Base-by-base conservation (phyloP, 139 green algal genomes). In the Raphidocelis subcapitata region DNA sequence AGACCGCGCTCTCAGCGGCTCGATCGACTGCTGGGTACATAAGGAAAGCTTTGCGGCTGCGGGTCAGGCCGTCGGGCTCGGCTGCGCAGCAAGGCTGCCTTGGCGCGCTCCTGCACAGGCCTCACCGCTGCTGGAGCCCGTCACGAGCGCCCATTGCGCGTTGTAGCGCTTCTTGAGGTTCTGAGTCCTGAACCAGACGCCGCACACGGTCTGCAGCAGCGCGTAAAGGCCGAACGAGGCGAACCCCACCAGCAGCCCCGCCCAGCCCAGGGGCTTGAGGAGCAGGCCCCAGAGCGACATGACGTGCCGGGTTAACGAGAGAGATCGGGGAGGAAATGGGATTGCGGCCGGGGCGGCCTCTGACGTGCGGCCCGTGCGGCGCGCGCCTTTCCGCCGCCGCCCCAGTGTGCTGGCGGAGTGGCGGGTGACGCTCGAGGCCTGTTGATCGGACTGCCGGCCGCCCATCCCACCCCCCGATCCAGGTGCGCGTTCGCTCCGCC, bases 81-180 rank as follows among this genome's bases (percentile, higher is more conserved):
- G 24, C 14, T 29, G 26, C 10, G 5, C 24, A 62, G 24, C 10
- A 31, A 62, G 18, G 18, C 49, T 57, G 49, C 18, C 20, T 20
- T 18, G 49, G 49, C 14, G 10, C 10, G 55, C n/a, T 12, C 55
- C 8, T 8, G 16, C 26, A 62, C 24, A 12, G 55, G 15, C 54
- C 81, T 31, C 46, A 97, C 93, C 92, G 61, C 89, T 94, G 81
- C 87, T 94, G 14, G 84, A 75, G 15, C 95, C 95, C 18, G 94
- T 99, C 8, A 99, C 95, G 1, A 99, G 75, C 0, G 86, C 95
- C 95, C 95, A 99, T 18, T 91, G 23, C 0, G 93, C 92, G 60
- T 89, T 85, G 77, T 98, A 98, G 0, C 84, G 73, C 61, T 87
- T 88, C 72, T 95, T 96, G 5, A 98, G 74, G 79, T 98, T 87